phyloP scores from a whole-genome alignment of 352 stramenopile species.

The Phytophthora chlamydospora region DNA sequence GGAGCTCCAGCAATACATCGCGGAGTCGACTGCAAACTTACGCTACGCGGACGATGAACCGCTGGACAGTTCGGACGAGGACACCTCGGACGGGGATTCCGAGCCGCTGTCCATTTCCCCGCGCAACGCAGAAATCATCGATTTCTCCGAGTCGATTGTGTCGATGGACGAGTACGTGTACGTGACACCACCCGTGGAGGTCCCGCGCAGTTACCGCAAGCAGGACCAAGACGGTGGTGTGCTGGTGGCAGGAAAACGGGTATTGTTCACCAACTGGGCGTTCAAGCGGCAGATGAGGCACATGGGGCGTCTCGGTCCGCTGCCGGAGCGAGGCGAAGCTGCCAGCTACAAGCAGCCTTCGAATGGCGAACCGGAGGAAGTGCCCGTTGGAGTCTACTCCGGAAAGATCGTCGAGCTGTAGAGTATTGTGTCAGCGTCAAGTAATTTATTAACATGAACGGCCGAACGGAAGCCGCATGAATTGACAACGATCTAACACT shows the following conservation, averaged over 20 bases:
- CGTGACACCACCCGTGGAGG: conserved; percentile 39
- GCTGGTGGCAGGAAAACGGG: conserved; percentile 34
- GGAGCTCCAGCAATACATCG: conserved; percentile 35
- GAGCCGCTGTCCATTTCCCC: conserved; percentile 10
- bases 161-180: conserved; percentile 23
- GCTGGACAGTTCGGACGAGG: conserved; percentile 17
- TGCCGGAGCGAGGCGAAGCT: conserved; percentile 27
- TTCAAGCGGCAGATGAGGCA: conserved; percentile 38
- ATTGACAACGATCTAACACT: too few species aligned
- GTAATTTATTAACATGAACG: conserved; percentile 30
- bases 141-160: conserved; percentile 27
- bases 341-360: not conserved
- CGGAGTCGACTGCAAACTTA: conserved; percentile 24
- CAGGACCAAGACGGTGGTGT: conserved; percentile 40
- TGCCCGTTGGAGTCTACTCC: conserved; percentile 14
- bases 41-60: conserved; percentile 11
- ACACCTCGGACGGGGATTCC: conserved; percentile 21
- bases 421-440: conserved; percentile 7
- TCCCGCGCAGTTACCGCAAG: conserved; percentile 33
- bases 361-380: not conserved
- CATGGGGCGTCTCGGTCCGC: conserved; percentile 18
- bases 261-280: conserved; percentile 41
- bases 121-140: conserved; percentile 23
- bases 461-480: conserved; percentile 9
- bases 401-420: conserved; percentile 41